phyloP scores from a whole-genome alignment of 139 green algal genomes.

The Dunaliella sp. region DNA sequence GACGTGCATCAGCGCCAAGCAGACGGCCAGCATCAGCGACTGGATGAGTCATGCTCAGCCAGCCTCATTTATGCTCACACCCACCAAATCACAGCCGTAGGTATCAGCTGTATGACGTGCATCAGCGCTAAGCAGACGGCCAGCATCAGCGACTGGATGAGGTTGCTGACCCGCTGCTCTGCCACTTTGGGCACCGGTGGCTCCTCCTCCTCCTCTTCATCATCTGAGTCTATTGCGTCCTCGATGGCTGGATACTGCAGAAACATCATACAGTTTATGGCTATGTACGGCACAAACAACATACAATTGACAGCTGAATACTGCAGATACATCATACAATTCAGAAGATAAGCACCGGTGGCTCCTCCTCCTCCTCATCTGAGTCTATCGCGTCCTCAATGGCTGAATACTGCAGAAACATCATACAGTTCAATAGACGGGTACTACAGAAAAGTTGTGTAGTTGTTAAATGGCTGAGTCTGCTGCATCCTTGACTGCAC shows the following conservation, averaged over 20 bases:
- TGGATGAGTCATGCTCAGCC: slow-evolving; percentile 56
- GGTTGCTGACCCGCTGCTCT: slow-evolving; percentile 30
- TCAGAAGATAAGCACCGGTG: no score
- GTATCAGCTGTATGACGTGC: slow-evolving; percentile 65
- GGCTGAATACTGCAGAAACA: neutral
- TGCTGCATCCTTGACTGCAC: no score
- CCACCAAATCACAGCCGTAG: slow-evolving; percentile 59
- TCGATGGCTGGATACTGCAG: neutral
- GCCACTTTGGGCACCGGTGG: neutral
- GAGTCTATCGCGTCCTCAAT: neutral
- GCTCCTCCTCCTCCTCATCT: neutral
- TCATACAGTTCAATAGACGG: no score
- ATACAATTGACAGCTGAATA: no score
- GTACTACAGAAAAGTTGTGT: no score
- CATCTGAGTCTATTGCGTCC: neutral
- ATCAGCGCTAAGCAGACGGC: slow-evolving; percentile 65
- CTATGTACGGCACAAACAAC: no score
- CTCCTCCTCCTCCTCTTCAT: neutral
- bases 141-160: slow-evolving; percentile 75
- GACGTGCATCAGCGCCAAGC: slow-evolving; percentile 60
- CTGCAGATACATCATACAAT: no score
- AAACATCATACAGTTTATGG: no score
- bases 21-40: slow-evolving; percentile 61
- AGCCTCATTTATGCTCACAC: neutral
- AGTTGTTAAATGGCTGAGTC: no score